Evolutionary conservation across 2,329 filamentous ascomycete genomes (phyloP).

Genomic region (Clonostachys solani): DNA sequence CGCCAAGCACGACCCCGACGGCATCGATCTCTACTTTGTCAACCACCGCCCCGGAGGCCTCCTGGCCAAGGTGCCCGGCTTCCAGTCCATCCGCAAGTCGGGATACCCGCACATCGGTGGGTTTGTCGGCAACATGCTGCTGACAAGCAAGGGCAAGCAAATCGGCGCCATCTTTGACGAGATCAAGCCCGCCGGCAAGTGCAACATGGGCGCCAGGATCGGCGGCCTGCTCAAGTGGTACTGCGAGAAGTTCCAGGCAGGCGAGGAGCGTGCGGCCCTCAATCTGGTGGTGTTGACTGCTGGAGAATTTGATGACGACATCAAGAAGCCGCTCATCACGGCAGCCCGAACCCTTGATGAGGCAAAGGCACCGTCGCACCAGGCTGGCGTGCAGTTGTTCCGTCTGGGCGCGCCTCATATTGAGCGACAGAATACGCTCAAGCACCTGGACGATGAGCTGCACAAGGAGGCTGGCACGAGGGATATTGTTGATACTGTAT

Average conservation of each 20-base stretch:
- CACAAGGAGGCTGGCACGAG: slow-evolving; percentile 51
- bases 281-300: slow-evolving; percentile 95
- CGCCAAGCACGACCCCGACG: slow-evolving; percentile 73
- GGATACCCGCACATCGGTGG: slow-evolving; percentile 63
- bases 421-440: slow-evolving; percentile 59
- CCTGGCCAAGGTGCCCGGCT: slow-evolving; percentile 27
- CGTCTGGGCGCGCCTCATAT: slow-evolving; percentile 73
- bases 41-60: slow-evolving; percentile 52
- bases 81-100: too few species aligned
- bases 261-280: slow-evolving; percentile 61
- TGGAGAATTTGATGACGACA: slow-evolving; percentile 75
- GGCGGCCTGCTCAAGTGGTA: slow-evolving; percentile 72
- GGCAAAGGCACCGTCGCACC: slow-evolving; percentile 68
- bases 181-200: slow-evolving; percentile 61
- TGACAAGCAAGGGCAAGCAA: slow-evolving; percentile 35
- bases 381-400: slow-evolving; percentile 93
- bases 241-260: slow-evolving; percentile 36
- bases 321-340: slow-evolving; percentile 63
- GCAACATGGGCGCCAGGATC: slow-evolving; percentile 71
- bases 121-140: slow-evolving; percentile 43
- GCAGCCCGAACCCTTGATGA: slow-evolving; percentile 68
- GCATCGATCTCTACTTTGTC: slow-evolving; percentile 88
- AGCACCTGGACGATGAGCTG: slow-evolving; percentile 70
- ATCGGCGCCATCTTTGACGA: slow-evolving; percentile 68
- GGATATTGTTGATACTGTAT: slow-evolving; percentile 91